A percentile compares a stretch with the other conserved stretches of the same genome.
These are phyloP conservation scores for Arthrobotrys sphaeroides DNA, from an alignment of 2,329 filamentous ascomycete genomes.

Conservation along the genomic window DNA sequence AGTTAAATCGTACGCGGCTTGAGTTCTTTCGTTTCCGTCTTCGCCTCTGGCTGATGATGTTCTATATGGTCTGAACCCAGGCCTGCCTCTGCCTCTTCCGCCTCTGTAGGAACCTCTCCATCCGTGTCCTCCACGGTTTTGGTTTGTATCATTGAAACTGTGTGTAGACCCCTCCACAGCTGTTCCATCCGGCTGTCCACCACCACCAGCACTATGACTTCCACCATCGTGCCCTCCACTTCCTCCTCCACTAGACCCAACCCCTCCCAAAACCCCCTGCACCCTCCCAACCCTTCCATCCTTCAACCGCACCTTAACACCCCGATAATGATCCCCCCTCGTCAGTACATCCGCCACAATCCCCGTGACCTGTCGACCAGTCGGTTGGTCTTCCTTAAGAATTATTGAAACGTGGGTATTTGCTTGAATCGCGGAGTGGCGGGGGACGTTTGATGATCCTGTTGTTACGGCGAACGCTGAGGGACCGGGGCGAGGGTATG, in stretches of 20 bases:
- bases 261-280: constrained; percentile 67
- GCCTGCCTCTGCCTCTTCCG: constrained; percentile 40
- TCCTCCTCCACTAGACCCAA: neutral
- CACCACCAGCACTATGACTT: constrained; percentile 17
- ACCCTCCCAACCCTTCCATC: constrained; percentile 79
- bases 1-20: constrained; percentile 64
- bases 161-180: neutral
- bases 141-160: neutral
- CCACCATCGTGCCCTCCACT: too few relatives aligned
- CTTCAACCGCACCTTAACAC: constrained; percentile 78
- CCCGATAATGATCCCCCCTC: constrained; percentile 76
- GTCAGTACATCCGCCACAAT: constrained; percentile 75
- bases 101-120: constrained; percentile 3
- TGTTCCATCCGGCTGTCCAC: neutral
- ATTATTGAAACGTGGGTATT: constrained; percentile 76
- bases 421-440: constrained; percentile 67
- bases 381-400: constrained; percentile 78
- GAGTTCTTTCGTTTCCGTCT: constrained; percentile 59
- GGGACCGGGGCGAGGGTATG: constrained; percentile 57
- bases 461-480: constrained; percentile 59
- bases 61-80: constrained; percentile 36
- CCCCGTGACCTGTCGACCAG: constrained; percentile 75
- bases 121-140: neutral
- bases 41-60: constrained; percentile 56
- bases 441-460: constrained; percentile 62